Percentiles rank a stretch among this genome's conserved stretches.
phyloP scores from a whole-genome alignment of 306 rosid genomes.

The Delonix regia region DNA sequence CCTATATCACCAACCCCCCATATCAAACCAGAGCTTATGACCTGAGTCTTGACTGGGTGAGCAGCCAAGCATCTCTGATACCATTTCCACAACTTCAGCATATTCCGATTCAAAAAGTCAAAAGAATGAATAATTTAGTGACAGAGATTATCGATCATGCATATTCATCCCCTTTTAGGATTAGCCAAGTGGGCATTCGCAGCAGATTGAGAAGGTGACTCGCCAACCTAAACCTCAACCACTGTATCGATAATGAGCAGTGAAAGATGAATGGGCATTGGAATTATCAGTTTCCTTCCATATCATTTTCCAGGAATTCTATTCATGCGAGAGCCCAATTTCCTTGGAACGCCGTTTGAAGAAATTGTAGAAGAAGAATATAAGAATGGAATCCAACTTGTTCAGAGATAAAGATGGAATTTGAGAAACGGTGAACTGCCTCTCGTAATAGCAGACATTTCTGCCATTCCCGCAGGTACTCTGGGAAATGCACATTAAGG shows the following conservation, averaged over 20 bases:
- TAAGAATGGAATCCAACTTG: conserved; percentile 9
- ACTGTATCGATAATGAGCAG: neutral
- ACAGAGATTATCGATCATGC: conserved; percentile 13
- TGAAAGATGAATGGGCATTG: conserved; percentile 8
- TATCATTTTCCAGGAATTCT: neutral
- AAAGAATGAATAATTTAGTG: neutral
- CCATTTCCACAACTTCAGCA: conserved; percentile 65
- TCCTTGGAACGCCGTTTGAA: neutral
- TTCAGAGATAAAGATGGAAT: conserved; percentile 8
- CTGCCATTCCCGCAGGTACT: neutral
- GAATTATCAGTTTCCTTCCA: neutral
- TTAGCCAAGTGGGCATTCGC: conserved; percentile 9
- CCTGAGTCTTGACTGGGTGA: conserved; percentile 68
- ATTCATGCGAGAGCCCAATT: neutral
- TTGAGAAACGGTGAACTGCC: neutral
- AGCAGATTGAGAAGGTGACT: conserved; percentile 6
- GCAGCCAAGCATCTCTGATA: conserved; percentile 55
- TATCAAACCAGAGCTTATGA: conserved; percentile 61
- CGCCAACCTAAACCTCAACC: conserved; percentile 9
- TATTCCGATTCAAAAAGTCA: conserved; percentile 31
- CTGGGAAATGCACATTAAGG: neutral
- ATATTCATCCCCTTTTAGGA: conserved; percentile 23
- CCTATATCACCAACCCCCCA: conserved; percentile 71
- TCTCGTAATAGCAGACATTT: conserved; percentile 28
- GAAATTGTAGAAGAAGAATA: neutral